Evolutionary conservation across 2,329 filamentous ascomycete genomes (phyloP).

Genomic region (Fonsecaea pedrosoi): DNA sequence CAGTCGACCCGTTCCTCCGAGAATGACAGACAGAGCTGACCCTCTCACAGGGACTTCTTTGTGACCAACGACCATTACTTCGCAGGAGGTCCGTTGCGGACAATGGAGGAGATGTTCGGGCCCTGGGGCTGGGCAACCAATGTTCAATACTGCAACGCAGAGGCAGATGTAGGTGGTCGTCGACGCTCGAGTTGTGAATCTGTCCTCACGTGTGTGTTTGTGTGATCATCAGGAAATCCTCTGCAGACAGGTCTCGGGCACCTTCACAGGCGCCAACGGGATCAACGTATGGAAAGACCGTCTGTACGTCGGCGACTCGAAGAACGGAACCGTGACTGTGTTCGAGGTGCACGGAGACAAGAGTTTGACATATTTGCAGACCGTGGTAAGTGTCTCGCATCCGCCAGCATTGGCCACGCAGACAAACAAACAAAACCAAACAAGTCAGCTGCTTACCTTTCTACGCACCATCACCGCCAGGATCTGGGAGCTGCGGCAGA

Average conservation of each 20-base stretch:
- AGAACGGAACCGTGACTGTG: constrained; percentile 33
- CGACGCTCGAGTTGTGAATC: not conserved
- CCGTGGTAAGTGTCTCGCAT: constrained; percentile 24
- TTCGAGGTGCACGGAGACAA: constrained; percentile 31
- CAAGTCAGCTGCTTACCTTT: not conserved
- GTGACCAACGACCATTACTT: constrained; percentile 33
- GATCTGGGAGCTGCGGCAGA: constrained; percentile 36
- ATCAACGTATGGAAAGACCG: constrained; percentile 34
- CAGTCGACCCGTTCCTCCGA: not conserved
- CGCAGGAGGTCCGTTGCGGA: constrained; percentile 19
- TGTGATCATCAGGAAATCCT: constrained; percentile 18
- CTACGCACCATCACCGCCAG: not conserved
- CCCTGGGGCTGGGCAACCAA: constrained; percentile 29
- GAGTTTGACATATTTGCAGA: constrained; percentile 26
- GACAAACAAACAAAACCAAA: not conserved
- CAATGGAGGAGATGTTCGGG: constrained; percentile 26
- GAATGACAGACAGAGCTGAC: constrained; percentile 6
- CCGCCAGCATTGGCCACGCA: not conserved
- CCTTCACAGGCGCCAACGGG: constrained; percentile 33
- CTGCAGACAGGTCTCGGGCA: constrained; percentile 31
- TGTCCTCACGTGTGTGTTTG: not conserved
- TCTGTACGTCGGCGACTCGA: constrained; percentile 32
- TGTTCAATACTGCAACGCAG: constrained; percentile 29
- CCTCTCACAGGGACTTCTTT: constrained; percentile 23
- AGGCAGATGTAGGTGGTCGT: constrained; percentile 12